Conservation (phyloP, 225 moss, liverwort and hornwort genomes). For the Sphagnum contortum region DNA sequence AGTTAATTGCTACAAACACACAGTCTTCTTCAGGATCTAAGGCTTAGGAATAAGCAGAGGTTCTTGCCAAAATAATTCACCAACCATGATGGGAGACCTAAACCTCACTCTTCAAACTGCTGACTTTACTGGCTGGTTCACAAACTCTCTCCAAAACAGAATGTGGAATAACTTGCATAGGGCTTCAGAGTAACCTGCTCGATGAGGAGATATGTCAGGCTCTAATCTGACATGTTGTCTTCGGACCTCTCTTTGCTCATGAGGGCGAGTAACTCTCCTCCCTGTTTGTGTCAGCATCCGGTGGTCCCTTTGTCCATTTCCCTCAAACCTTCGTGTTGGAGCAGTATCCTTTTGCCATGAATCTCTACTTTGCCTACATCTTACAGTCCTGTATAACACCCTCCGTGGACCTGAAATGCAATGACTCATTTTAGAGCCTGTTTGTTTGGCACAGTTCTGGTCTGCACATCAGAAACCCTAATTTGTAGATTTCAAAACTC, state of each 20-base stretch:
- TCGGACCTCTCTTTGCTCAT: conserved; percentile 16
- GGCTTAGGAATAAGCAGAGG: neutral
- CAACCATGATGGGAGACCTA: neutral
- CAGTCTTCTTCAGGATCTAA: neutral
- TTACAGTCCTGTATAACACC: neutral
- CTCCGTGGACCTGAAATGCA: too few species aligned
- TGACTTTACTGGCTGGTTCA: neutral
- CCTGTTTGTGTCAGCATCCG: conserved; percentile 14
- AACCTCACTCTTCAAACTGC: too few species aligned
- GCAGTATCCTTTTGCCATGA: conserved; percentile 10
- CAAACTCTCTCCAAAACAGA: neutral
- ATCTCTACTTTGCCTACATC: conserved; percentile 19
- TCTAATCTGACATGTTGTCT: conserved; percentile 42
- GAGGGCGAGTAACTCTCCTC: conserved; percentile 11
- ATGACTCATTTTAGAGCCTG: too few species aligned
- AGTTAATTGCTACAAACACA: too few species aligned
- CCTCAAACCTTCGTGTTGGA: conserved; percentile 10
- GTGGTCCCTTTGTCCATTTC: conserved; percentile 22
- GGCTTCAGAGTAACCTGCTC: conserved; percentile 31
- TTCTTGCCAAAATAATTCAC: neutral
- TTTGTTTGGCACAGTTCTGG: too few species aligned
- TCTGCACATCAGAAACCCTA: too few species aligned
- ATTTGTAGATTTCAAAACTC: too few species aligned
- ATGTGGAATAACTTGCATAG: neutral
- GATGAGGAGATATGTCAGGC: conserved; percentile 58